Evolutionary conservation across 345 rosid genomes (phyloP).

Genomic region (Sisymbrium irio): DNA sequence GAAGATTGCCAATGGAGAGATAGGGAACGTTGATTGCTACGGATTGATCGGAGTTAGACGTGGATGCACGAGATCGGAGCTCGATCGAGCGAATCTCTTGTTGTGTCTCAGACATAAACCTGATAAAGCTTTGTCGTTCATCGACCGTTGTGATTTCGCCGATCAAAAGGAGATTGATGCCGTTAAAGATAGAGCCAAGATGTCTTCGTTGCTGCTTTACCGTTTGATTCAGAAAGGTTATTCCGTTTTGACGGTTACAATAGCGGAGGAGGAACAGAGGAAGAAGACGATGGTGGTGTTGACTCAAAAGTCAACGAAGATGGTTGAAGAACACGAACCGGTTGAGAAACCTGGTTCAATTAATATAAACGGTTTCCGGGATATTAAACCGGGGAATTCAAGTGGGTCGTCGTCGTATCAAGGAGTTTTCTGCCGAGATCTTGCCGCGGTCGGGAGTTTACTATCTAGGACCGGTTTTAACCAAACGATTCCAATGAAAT

Average conservation of each 20-base stretch:
- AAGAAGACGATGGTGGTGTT: constrained; percentile 47
- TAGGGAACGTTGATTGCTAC: constrained; percentile 74
- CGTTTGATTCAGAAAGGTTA: constrained; percentile 88
- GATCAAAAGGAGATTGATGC: constrained; percentile 64
- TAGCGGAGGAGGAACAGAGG: constrained; percentile 71
- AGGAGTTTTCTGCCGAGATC: constrained; percentile 94
- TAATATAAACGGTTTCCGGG: neutral
- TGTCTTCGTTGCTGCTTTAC: constrained; percentile 77
- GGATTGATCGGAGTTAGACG: constrained; percentile 75
- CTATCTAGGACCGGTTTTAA: constrained; percentile 74
- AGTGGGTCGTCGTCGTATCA: constrained; percentile 46
- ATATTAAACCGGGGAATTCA: constrained; percentile 22
- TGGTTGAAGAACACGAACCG: constrained; percentile 27
- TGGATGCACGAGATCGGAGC: constrained; percentile 88
- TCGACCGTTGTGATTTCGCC: constrained; percentile 74
- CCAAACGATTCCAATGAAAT: constrained; percentile 72
- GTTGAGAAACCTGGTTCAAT: constrained; percentile 10
- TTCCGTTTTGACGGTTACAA: constrained; percentile 49
- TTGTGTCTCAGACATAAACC: constrained; percentile 80
- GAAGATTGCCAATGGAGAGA: constrained; percentile 75
- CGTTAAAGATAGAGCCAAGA: constrained; percentile 66
- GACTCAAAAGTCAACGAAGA: constrained; percentile 43
- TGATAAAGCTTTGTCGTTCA: constrained; percentile 66
- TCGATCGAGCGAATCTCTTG: constrained; percentile 82
- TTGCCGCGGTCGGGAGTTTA: constrained; percentile 74